phyloP scores from a whole-genome alignment of 2,329 filamentous ascomycete genomes.

The Anthostomella pinea region DNA sequence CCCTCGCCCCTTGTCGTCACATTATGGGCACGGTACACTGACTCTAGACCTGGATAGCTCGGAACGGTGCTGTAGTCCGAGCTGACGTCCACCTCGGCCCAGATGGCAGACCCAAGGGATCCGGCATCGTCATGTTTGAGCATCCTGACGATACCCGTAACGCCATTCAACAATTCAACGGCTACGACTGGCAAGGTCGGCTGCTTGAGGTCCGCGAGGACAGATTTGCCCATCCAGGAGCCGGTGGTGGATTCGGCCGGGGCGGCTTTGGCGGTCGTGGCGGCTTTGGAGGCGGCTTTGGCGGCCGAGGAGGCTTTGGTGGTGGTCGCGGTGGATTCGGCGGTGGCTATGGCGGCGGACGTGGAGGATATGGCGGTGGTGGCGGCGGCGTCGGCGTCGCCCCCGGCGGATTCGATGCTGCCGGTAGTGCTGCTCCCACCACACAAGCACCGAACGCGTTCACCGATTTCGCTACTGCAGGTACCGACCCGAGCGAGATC shows the following conservation, averaged over 20 bases:
- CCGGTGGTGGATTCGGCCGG: slow-evolving; percentile 56
- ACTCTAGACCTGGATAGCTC: slow-evolving; percentile 38
- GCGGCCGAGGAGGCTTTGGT: slow-evolving; percentile 48
- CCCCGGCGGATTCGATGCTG: slow-evolving; percentile 30
- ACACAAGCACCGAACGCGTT: slow-evolving; percentile 77
- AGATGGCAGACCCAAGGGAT: slow-evolving; percentile 92
- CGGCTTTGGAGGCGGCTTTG: slow-evolving; percentile 39
- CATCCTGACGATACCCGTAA: slow-evolving; percentile 91
- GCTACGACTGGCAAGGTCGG: slow-evolving; percentile 97
- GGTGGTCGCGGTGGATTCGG: slow-evolving; percentile 45
- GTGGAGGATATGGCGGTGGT: slow-evolving; percentile 42
- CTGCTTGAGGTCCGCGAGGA: slow-evolving; percentile 93
- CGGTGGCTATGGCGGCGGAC: slow-evolving; percentile 42
- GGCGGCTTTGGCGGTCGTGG: slow-evolving; percentile 45
- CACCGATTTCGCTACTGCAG: slow-evolving; percentile 86
- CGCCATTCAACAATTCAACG: slow-evolving; percentile 96
- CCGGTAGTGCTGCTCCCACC: slow-evolving; percentile 29
- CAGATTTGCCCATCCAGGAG: slow-evolving; percentile 71
- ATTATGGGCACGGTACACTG: slow-evolving; percentile 5
- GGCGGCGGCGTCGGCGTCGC: slow-evolving; percentile 42
- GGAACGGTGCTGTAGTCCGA: slow-evolving; percentile 78
- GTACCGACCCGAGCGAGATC: slow-evolving; percentile 74
- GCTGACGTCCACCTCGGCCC: slow-evolving; percentile 92
- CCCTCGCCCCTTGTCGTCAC: not conserved
- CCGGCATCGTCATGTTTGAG: slow-evolving; percentile 95